Percentiles rank a stretch among this genome's conserved stretches.
Evolutionary conservation across 257 asterid genomes (phyloP).

Genomic region (Capsicum rhomboideum): DNA sequence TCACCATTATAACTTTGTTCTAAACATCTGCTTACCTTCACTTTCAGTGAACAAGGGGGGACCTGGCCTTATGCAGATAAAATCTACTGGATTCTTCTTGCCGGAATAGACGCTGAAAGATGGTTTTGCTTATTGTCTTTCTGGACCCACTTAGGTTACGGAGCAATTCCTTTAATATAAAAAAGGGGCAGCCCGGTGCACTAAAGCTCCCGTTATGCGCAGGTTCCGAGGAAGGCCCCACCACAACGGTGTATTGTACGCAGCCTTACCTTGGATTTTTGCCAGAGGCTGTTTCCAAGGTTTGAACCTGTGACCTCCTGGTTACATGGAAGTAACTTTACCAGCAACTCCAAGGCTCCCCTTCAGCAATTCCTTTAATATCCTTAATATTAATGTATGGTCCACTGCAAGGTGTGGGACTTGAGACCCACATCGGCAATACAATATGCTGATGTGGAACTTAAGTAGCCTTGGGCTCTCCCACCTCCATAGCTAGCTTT

Average conservation of each 20-base stretch:
- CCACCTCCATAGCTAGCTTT: not conserved
- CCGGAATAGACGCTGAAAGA: slow-evolving; percentile 22
- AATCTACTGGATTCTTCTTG: slow-evolving; percentile 28
- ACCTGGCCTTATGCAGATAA: slow-evolving; percentile 17
- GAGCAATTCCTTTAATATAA: not conserved
- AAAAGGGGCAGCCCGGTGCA: too few species aligned
- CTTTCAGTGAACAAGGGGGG: slow-evolving; percentile 23
- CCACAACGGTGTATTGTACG: too few species aligned
- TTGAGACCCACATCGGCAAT: not conserved
- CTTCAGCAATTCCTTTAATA: not conserved
- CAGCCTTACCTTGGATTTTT: too few species aligned
- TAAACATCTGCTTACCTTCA: slow-evolving; percentile 11
- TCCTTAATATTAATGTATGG: not conserved
- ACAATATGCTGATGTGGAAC: not conserved
- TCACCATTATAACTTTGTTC: not conserved
- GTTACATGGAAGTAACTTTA: too few species aligned
- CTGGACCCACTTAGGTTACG: not conserved
- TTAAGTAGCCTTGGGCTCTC: not conserved
- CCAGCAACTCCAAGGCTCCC: too few species aligned
- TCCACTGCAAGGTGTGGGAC: not conserved
- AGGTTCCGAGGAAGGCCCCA: too few species aligned
- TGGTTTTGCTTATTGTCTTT: not conserved
- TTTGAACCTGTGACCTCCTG: too few species aligned
- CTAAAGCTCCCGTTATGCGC: too few species aligned
- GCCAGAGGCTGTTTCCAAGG: too few species aligned